Base-by-base conservation (phyloP, 768 basidiomycete genomes). In the Leccinum ochraceum region DNA sequence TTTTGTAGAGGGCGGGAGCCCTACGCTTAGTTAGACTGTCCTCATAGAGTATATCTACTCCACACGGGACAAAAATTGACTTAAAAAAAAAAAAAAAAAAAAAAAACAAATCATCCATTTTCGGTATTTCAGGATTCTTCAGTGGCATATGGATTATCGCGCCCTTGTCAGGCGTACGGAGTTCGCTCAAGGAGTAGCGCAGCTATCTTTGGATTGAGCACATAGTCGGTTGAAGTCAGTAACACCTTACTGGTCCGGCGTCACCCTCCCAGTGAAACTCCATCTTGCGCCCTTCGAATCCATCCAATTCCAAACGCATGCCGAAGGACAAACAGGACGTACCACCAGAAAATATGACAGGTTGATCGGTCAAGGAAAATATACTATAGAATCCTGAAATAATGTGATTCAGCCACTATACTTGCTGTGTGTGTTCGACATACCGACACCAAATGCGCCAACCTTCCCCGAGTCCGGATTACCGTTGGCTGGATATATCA, bases 401-500 rank as follows among this genome's bases (percentile, higher is more conserved):
- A 20, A 17, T 24, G 3, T 61, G 1, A 56, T 37, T 20, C 36
- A 52, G 22, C 28, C 16, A n/a, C 26, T n/a, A 11, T 34, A 32
- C n/a, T n/a, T 30, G 44, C 16, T 9, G 34, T n/a, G 16, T 20
- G 6, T 11, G 13, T 8, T 14, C 1, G 24, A 59, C 83, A 58
- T 59, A 84, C 88, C 89, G 16, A 92, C 90, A 59, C 91, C 92
- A 67, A 94, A 93, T 37, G 94, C 94, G n/a, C 95, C 95, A 56
- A 98, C 94, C 79, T 94, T 95, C 74, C 89, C 86, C 73, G 95
- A 92, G 67, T 96, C 91, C 0, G 94, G 93, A 72, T 98, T 97
- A 0, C 95, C 95, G 67, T 92, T 89, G 16, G 94, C 95, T 87
- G 67, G 60, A 63, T 22, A 26, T 14, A 57, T 24, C 22, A 36